These are phyloP conservation scores for Canna indica DNA, from an alignment of 176 grass and related monocot genomes.

Conservation along the genomic window DNA sequence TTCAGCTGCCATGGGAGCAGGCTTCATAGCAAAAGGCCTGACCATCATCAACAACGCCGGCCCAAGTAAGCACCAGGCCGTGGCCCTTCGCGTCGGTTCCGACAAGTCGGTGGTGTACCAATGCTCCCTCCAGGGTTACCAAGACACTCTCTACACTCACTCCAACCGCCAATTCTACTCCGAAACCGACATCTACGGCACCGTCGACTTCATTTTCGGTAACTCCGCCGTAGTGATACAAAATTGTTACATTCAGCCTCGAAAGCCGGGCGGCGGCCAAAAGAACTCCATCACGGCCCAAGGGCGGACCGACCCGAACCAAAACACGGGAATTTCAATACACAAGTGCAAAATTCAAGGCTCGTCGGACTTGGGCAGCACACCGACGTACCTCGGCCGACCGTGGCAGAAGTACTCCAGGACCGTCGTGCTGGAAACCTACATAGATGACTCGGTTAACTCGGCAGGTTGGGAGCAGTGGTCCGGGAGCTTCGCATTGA, in stretches of 20 bases:
- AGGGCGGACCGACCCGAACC: slow-evolving; percentile 52
- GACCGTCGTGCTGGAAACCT: slow-evolving; percentile 40
- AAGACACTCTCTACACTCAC: slow-evolving; percentile 63
- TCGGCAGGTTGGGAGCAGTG: slow-evolving; percentile 44
- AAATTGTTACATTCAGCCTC: slow-evolving; percentile 38
- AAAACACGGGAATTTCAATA: slow-evolving; percentile 70
- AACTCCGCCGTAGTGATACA: slow-evolving; percentile 62
- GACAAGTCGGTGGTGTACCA: slow-evolving; percentile 65
- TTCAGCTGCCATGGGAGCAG: slow-evolving; percentile 49
- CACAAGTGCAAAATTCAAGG: slow-evolving; percentile 41
- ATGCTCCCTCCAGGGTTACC: slow-evolving; percentile 52
- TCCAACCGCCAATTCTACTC: slow-evolving; percentile 68
- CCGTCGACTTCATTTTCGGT: slow-evolving; percentile 79
- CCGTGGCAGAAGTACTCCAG: slow-evolving; percentile 56
- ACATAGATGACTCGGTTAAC: slow-evolving; percentile 32
- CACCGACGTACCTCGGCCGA: slow-evolving; percentile 51
- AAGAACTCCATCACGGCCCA: slow-evolving; percentile 57
- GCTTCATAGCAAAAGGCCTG: slow-evolving; percentile 64
- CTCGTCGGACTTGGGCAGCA: slow-evolving; percentile 31
- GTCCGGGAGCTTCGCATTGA: slow-evolving; percentile 33
- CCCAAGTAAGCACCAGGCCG: slow-evolving; percentile 47
- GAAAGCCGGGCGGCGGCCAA: slow-evolving; percentile 15
- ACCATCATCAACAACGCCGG: slow-evolving; percentile 63
- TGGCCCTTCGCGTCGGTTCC: slow-evolving; percentile 42
- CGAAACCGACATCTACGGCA: slow-evolving; percentile 40